Percentiles rank a stretch among this genome's conserved stretches.
phyloP scores from a whole-genome alignment of 805 yeast genomes.

The Peterozyma toletana region DNA sequence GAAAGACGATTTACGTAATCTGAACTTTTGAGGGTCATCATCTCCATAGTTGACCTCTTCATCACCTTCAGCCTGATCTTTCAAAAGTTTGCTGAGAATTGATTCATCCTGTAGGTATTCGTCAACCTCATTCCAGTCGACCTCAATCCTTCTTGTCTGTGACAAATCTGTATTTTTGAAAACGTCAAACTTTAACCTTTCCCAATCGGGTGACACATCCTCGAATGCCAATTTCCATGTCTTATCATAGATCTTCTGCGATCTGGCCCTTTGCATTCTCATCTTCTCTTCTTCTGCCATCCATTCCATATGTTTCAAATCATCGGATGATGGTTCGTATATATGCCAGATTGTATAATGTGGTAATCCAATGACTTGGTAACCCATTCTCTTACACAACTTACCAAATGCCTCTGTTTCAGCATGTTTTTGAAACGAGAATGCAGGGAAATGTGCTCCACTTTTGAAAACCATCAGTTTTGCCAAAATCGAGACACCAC shows the following conservation, averaged over 20 bases:
- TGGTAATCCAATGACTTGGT: slow-evolving; percentile 78
- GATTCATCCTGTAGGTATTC: slow-evolving; percentile 21
- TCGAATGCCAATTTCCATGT: slow-evolving; percentile 79
- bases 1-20: slow-evolving; percentile 5
- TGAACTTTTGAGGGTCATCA: slow-evolving; percentile 8
- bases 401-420: slow-evolving; percentile 96
- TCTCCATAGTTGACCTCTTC: slow-evolving; percentile 10
- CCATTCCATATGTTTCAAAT: slow-evolving; percentile 80
- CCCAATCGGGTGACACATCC: slow-evolving; percentile 72
- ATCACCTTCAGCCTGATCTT: slow-evolving; percentile 10
- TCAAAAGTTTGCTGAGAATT: slow-evolving; percentile 7
- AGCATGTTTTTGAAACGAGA: slow-evolving; percentile 88
- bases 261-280: slow-evolving; percentile 54
- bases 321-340: slow-evolving; percentile 89
- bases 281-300: slow-evolving; percentile 73
- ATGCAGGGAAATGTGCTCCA: slow-evolving; percentile 93
- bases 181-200: slow-evolving; percentile 56
- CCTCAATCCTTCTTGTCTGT: slow-evolving; percentile 37
- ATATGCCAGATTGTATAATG: slow-evolving; percentile 94
- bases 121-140: slow-evolving; percentile 70
- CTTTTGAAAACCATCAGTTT: slow-evolving; percentile 78
- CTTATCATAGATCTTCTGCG: slow-evolving; percentile 59
- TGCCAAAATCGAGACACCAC: slow-evolving; percentile 88
- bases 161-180: slow-evolving; percentile 71
- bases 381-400: slow-evolving; percentile 78